Base-by-base conservation (phyloP, 1,284 basidiomycete genomes). In the Ganoderma lingzhi region DNA sequence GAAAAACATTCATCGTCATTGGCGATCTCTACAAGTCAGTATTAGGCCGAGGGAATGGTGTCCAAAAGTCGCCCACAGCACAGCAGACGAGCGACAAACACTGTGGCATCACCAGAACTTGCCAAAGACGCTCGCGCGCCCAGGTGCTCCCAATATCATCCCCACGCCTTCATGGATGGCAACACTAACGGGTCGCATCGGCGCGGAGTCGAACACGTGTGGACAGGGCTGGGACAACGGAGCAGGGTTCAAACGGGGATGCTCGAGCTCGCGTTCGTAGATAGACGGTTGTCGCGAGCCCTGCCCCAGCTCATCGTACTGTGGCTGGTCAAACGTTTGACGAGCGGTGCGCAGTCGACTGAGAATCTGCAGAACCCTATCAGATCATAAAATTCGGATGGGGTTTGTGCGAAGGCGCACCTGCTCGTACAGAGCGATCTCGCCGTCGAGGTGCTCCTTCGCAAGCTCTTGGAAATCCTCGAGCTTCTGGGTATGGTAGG, bases 401-500 rank as follows among this genome's bases (percentile, higher is more conserved):
- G 39, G 35, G n/a, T 12, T 15, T 2, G 3, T 10, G 55, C 8
- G 62, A 62, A 6, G 39, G 59, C 74, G 35, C 62, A 88, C 90
- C 82, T 93, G 90, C 73, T 93, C 90, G 73, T 93, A 91, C 56
- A 93, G 85, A 6, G 82, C 85, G 71, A 95, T 94, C 78, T 94
- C 93, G 15, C 88, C 88, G 73, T 94, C 92, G 17, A 95, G 85
- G 75, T 94, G 90, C 55, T 92, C 90, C 65, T 84, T 88, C 14
- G 87, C 81, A 17, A 94, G 74, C 2, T 76, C 79, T 23, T 82
- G 79, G 72, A 94, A 91, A 75, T 94, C 93, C 75, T 93, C 90
- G 4, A 81, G 77, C 77, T 94, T 94, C 77, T 93, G 91, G 0
- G 83, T 80, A 76, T 95, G 93, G 74, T 93, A 94, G 2, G 87